Evolutionary conservation across 2,329 filamentous ascomycete genomes (phyloP).

Genomic region (Chrysoporthe cubensis): DNA sequence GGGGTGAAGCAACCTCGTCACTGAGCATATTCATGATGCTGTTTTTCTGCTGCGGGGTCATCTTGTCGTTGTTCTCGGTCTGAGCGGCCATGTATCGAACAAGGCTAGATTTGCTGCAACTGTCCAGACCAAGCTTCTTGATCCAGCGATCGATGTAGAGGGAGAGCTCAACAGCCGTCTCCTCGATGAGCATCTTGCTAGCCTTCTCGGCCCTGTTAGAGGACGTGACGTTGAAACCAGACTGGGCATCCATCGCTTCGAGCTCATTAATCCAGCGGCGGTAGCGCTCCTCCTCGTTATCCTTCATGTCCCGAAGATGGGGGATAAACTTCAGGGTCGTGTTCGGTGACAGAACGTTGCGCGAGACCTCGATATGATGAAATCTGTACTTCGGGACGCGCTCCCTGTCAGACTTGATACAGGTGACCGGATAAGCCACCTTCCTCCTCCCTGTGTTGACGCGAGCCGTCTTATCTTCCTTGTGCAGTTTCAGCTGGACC

Average conservation of each 20-base stretch:
- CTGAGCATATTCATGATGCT: slow-evolving; percentile 54
- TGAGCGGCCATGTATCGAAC: slow-evolving; percentile 58
- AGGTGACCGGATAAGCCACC: slow-evolving; percentile 45
- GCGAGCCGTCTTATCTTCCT: slow-evolving; percentile 41
- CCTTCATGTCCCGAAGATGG: slow-evolving; percentile 60
- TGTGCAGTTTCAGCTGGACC: slow-evolving; percentile 59
- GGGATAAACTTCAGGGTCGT: slow-evolving; percentile 65
- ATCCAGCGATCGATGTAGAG: slow-evolving; percentile 61
- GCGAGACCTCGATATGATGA: slow-evolving; percentile 63
- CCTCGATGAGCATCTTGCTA: slow-evolving; percentile 52
- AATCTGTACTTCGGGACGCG: slow-evolving; percentile 63
- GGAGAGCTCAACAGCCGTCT: slow-evolving; percentile 55
- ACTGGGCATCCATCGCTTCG: slow-evolving; percentile 60
- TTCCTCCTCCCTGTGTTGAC: slow-evolving; percentile 51
- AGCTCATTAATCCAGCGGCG: slow-evolving; percentile 61
- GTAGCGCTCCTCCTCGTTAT: slow-evolving; percentile 59
- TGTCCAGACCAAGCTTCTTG: slow-evolving; percentile 51
- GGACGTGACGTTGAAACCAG: slow-evolving; percentile 54
- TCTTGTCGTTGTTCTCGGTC: slow-evolving; percentile 48
- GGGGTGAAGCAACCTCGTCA: slow-evolving; percentile 46
- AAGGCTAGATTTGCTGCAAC: slow-evolving; percentile 56
- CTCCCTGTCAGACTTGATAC: slow-evolving; percentile 54
- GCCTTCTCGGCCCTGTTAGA: slow-evolving; percentile 57
- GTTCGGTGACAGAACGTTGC: slow-evolving; percentile 63
- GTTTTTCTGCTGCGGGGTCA: slow-evolving; percentile 59